Percentiles rank a stretch among this genome's conserved stretches.
These are phyloP conservation scores for Ceriops decandra DNA, from an alignment of 345 rosid genomes.

Conservation along the genomic window DNA sequence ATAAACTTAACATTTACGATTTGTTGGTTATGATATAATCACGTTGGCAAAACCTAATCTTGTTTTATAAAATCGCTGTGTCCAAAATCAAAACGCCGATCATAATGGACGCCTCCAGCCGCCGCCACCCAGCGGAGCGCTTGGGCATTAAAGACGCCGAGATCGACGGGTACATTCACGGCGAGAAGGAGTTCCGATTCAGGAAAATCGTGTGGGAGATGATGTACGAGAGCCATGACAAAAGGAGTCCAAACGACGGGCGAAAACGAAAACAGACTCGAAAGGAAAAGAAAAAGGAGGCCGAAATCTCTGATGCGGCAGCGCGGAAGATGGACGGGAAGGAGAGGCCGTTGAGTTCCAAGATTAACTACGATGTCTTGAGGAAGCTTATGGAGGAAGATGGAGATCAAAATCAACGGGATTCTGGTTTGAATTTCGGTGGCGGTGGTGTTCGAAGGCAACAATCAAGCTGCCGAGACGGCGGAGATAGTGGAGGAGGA, in stretches of 20 bases:
- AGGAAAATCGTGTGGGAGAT: slow-evolving; percentile 9
- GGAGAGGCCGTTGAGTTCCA: neutral
- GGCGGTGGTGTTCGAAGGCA: too few species aligned
- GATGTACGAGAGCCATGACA: neutral
- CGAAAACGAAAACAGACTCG: too few species aligned
- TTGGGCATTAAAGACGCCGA: slow-evolving; percentile 3
- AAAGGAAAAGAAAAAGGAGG: neutral
- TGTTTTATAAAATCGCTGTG: neutral
- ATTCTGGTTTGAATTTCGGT: too few species aligned
- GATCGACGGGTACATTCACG: neutral
- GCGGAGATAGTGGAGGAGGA: too few species aligned
- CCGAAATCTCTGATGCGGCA: neutral
- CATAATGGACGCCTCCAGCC: neutral
- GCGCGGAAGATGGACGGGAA: neutral
- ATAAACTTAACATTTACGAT: too few species aligned
- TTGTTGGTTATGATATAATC: too few species aligned
- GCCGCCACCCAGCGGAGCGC: neutral
- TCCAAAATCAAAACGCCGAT: neutral
- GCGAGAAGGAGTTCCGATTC: neutral
- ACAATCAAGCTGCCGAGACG: too few species aligned
- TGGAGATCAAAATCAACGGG: neutral
- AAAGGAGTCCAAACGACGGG: neutral
- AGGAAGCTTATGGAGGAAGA: slow-evolving; percentile 8
- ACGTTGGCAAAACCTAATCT: neutral
- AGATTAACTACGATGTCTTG: slow-evolving; percentile 15